Evolutionary conservation across 2,329 filamentous ascomycete species (phyloP).

Genomic region (Emmonsiellopsis sp.): DNA sequence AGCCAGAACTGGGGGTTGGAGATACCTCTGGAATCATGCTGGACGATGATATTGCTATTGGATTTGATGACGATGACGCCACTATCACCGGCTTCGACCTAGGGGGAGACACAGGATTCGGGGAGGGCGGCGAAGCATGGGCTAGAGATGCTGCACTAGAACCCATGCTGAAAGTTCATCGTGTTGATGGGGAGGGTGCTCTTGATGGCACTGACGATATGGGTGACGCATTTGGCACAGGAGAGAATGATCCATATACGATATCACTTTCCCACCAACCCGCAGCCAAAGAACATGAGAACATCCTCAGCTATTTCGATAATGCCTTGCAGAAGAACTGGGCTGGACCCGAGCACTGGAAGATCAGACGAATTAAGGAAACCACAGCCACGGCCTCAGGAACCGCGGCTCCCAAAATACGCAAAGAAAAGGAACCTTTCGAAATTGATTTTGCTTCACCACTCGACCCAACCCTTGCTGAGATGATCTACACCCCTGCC

Average conservation of each 20-base stretch:
- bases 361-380: conserved; percentile 85
- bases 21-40: conserved; percentile 74
- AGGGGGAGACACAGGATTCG: conserved; percentile 67
- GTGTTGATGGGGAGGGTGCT: conserved; percentile 41
- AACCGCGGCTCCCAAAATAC: conserved; percentile 43
- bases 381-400: conserved; percentile 48
- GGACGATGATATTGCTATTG: conserved; percentile 74
- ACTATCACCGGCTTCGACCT: conserved; percentile 61
- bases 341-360: conserved; percentile 97
- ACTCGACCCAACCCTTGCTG: conserved; percentile 60
- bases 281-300: conserved; percentile 66
- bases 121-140: conserved; percentile 93
- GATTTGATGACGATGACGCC: conserved; percentile 69
- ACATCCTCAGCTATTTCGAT: conserved; percentile 97
- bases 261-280: conserved; percentile 68
- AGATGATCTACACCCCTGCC: conserved; percentile 72
- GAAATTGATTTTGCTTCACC: conserved; percentile 81
- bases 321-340: conserved; percentile 95
- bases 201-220: conserved; percentile 40
- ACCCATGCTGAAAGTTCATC: conserved; percentile 72
- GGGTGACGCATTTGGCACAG: conserved; percentile 32
- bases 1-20: conserved; percentile 40
- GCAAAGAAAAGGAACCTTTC: conserved; percentile 95
- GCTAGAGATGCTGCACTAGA: conserved; percentile 79
- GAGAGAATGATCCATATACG: conserved; percentile 59